Evolutionary conservation across 2,329 filamentous ascomycete species (phyloP).

Genomic region (Teratosphaeria gauchensis): DNA sequence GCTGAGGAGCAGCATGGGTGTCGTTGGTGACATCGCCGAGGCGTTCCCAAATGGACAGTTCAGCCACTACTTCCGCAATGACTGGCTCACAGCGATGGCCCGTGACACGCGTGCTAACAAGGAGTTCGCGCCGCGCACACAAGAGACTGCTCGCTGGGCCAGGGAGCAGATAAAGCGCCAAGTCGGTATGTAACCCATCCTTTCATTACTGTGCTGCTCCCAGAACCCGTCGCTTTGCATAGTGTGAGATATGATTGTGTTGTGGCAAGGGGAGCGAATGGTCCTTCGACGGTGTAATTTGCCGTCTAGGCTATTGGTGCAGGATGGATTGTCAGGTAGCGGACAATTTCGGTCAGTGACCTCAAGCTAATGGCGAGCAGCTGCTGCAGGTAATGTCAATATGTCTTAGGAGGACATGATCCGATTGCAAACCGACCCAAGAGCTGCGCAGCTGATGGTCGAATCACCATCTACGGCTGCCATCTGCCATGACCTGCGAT

Average conservation of each 20-base stretch:
- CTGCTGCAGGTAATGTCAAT: constrained; percentile 13
- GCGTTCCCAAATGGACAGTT: constrained; percentile 88
- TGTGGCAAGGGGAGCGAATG: not conserved
- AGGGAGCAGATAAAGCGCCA: constrained; percentile 96
- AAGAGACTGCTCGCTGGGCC: constrained; percentile 93
- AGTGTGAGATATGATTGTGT: not conserved
- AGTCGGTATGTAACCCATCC: constrained; percentile 22
- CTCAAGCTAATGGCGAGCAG: constrained; percentile 2
- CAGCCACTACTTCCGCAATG: constrained; percentile 71
- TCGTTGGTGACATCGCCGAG: constrained; percentile 91
- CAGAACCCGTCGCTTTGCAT: not conserved
- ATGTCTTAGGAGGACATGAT: constrained; percentile 6
- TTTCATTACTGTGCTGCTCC: not conserved
- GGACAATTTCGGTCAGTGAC: not conserved
- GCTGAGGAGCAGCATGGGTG: constrained; percentile 90
- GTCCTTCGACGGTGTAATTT: too few relatives aligned
- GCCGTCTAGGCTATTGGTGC: too few relatives aligned
- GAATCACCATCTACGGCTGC: not conserved
- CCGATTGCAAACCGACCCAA: not conserved
- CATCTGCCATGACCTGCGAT: not conserved
- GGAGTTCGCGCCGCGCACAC: constrained; percentile 74
- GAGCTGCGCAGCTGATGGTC: not conserved
- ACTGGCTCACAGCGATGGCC: constrained; percentile 83
- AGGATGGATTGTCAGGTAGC: not conserved
- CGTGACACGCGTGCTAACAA: constrained; percentile 85